Evolutionary conservation across 164 flowering plant genomes (phyloP), one percentile per base, ranked within the genome.

Genomic region (Saururus chinensis): DNA sequence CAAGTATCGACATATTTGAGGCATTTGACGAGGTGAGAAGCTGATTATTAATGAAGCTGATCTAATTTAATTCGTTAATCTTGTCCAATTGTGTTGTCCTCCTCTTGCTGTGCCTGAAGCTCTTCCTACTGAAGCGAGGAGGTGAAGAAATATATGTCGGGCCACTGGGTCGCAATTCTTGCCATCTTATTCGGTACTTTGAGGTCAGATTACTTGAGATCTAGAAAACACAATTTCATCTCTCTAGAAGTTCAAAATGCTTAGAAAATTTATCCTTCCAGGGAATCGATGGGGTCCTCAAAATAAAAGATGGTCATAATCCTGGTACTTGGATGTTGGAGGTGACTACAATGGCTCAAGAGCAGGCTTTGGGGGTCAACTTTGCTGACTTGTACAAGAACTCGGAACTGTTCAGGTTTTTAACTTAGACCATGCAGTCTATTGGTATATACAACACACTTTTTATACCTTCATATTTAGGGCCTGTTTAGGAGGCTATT

Each of bases 61-160:
- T 45, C 49, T 12, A 45, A 13, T 45, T 45, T 45, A 12, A 45
- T 45, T 45, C 17, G 23, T 37, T 40, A 16, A 25, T 7, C 24
- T 23, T 16, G 35, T 25, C 40, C 10, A 35, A 51, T 9, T 52
- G 23, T 37, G n/a, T 16, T 24, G 17, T 51, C 9, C 13, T 45
- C 37, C 6, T 51, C 45, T 51, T 55, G 14, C 4, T 45, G 49
- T 9, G 49, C 49, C 58, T 71, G 64, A 81, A 84, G 87, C 67
- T 82, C 14, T 71, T 82, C 20, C 76, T 85, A 7, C 56, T 85
- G 74, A 85, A 75, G 66, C 63, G 80, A 56, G 87, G 90, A 53
- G 90, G 89, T 14, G 74, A 80, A 70, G 81, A 74, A 65, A 79
- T 85, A 56, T 84, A 80, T 51, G 84, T 73, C 0, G 84, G 89